phyloP scores from a whole-genome alignment of 208 protist genomes.

The Trypanosoma mega region DNA sequence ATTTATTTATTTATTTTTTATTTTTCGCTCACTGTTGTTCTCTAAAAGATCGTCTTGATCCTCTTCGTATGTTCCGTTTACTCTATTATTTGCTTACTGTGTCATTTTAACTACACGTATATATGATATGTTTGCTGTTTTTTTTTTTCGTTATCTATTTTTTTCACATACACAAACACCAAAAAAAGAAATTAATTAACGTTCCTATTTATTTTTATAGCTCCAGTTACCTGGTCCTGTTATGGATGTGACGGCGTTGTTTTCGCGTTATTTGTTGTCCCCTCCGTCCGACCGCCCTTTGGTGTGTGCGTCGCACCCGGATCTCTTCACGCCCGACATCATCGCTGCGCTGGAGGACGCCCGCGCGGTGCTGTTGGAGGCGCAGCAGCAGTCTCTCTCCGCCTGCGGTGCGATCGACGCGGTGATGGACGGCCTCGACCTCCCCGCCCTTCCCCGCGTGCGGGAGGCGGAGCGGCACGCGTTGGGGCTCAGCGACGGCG shows the following conservation, averaged over 20 bases:
- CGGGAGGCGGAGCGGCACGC: conserved; percentile 30
- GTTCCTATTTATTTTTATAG: too few relatives aligned
- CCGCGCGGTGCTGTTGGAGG: conserved; percentile 24
- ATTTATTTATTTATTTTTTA: too few relatives aligned
- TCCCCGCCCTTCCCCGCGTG: conserved; percentile 32
- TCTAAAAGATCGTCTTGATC: too few relatives aligned
- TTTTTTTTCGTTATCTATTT: too few relatives aligned
- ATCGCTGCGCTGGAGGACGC: conserved; percentile 44
- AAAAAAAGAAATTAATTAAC: too few relatives aligned
- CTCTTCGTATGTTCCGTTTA: too few relatives aligned
- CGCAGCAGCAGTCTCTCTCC: conserved; percentile 36
- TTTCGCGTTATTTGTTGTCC: conserved; percentile 34
- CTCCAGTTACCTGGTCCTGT: too few relatives aligned
- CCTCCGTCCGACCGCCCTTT: not conserved
- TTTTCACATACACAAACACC: too few relatives aligned
- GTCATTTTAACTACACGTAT: too few relatives aligned
- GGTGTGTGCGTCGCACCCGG: conserved; percentile 21
- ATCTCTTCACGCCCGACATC: conserved; percentile 32
- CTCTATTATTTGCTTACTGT: too few relatives aligned
- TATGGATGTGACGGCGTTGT: conserved; percentile 24
- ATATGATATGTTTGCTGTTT: too few relatives aligned
- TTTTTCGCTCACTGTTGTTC: too few relatives aligned
- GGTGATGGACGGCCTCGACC: conserved; percentile 37
- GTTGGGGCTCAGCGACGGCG: conserved; percentile 33
- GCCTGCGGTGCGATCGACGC: conserved; percentile 43